These are phyloP conservation scores for Sphenostylis stenocarpa DNA, from an alignment of 306 rosid species.

Conservation along the genomic window DNA sequence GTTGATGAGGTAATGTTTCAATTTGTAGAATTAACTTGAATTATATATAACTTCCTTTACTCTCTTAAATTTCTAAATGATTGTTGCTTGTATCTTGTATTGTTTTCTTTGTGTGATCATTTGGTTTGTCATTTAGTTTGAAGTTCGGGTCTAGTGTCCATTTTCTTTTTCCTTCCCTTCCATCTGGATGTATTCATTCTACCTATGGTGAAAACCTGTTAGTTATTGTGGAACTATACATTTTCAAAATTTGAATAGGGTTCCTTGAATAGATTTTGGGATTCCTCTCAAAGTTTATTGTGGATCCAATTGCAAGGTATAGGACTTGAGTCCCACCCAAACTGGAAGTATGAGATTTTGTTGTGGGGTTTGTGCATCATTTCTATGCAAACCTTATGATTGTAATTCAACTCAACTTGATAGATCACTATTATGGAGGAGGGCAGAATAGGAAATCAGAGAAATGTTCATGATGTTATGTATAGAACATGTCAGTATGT, in stretches of 20 bases:
- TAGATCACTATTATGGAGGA: neutral
- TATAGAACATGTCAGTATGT: neutral
- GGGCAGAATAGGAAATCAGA: neutral
- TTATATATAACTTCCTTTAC: constrained; percentile 15
- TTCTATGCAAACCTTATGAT: neutral
- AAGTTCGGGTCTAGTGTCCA: constrained; percentile 1
- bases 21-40: constrained; percentile 14
- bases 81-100: neutral
- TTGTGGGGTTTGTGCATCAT: neutral
- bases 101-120: neutral
- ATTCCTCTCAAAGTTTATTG: neutral
- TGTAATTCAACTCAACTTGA: neutral
- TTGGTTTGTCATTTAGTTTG: neutral
- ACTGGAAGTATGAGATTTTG: neutral
- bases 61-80: neutral
- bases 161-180: neutral
- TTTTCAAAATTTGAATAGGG: neutral
- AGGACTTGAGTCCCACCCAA: neutral
- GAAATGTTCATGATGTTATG: neutral
- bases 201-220: neutral
- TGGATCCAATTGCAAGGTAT: neutral
- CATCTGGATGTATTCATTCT: constrained; percentile 4
- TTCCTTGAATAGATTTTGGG: neutral
- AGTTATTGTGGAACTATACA: neutral
- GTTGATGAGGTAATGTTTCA: constrained; percentile 84